Evolutionary conservation across 2,329 filamentous ascomycete species (phyloP), one percentile per base, ranked within the genome.

Genomic region (Aureobasidium sp.): DNA sequence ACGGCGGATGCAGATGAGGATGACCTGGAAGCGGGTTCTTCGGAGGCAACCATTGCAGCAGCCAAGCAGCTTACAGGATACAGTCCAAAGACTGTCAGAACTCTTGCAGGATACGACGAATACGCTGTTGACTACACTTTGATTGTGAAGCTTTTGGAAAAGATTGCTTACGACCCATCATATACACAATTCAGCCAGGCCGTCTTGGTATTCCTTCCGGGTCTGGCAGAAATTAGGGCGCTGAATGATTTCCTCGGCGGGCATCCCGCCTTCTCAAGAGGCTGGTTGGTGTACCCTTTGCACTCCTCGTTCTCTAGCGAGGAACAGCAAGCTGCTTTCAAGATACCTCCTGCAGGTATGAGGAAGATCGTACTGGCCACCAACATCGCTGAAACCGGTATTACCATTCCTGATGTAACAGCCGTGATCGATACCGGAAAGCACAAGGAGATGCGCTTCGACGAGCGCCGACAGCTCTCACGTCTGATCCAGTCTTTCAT

Each of bases 341-440:
- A 90, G 6, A 77, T 96, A 0, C 94, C 94, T 6, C 91, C 92
- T 1, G 81, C 81, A 3, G 93, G 93, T 0, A 81, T 86, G 62
- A 84, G 92, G 65, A 99, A 99, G 76, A 94, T 99, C 65, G 93
- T 99, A 1, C 82, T 99, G 60, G 92, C 94, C 1, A 99, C 94
- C 15, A 99, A 99, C 71, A 99, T 99, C 72, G 94, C 94, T 4
- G 94, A 99, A 74, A 99, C 94, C 0, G 94, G 94, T 78, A 96
- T 99, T 70, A 99, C 94, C 0, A 99, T 99, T 66, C 94, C 94
- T 1, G 94, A 99, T 71, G 90, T 99, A 34, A 97, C 94, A 0
- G 96, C 92, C 68, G 94, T 99, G 49, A 89, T 99, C 63, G 94
- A 99, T 73, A 92, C 91, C 0, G 94, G 94, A 62, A 97, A 96